Conservation (phyloP, 345 rosid species). For the Melaleuca alternifolia region DNA sequence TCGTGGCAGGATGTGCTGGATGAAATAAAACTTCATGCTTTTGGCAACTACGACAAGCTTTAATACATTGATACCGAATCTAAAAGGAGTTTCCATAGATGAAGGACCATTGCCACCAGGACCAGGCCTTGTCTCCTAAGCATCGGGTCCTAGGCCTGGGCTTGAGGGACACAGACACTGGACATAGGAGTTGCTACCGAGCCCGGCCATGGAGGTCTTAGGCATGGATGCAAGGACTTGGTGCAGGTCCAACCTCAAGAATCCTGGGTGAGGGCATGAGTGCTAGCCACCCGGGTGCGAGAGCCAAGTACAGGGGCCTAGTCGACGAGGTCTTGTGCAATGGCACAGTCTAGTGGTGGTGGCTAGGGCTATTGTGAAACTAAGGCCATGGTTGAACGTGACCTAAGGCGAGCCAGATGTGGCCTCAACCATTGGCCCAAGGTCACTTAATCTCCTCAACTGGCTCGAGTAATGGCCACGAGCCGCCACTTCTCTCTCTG, state of each 20-base stretch:
- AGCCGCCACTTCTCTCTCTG: too few relatives aligned
- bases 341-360: too few relatives aligned
- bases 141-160: neutral
- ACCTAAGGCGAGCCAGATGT: too few relatives aligned
- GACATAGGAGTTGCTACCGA: neutral
- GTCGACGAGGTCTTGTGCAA: neutral
- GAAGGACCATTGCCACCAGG: neutral
- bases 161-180: neutral
- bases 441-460: too few relatives aligned
- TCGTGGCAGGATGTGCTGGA: neutral
- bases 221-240: neutral
- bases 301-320: accelerated
- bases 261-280: neutral
- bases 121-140: too few relatives aligned
- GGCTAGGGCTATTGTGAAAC: too few relatives aligned
- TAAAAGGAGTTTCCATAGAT: neutral
- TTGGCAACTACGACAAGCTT: neutral
- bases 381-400: too few relatives aligned
- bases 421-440: too few relatives aligned
- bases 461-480: too few relatives aligned
- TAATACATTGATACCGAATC: neutral
- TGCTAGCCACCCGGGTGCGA: neutral
- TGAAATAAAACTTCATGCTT: neutral
- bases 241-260: neutral
- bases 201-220: neutral